phyloP scores from a whole-genome alignment of 2,329 filamentous ascomycete species.

The Penicillium rolfsii region DNA sequence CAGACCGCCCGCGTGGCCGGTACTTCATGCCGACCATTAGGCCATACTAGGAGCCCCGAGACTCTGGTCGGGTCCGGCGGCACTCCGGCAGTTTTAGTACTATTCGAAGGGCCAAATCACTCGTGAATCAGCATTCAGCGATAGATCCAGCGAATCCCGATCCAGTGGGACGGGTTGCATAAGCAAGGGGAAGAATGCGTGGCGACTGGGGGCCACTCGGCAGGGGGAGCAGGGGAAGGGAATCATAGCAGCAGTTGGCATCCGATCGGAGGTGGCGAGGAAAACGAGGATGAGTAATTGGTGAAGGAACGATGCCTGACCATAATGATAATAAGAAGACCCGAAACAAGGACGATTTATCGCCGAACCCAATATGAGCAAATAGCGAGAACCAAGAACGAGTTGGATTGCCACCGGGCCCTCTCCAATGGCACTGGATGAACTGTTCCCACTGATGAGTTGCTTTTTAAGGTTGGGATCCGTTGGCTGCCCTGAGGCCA shows the following conservation, averaged over 20 bases:
- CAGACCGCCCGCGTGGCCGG: not conserved
- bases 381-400: not conserved
- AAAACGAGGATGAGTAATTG: not conserved
- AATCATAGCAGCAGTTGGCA: not conserved
- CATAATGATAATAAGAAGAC: too few species aligned
- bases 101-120: too few species aligned
- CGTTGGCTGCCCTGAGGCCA: slow-evolving; percentile 1
- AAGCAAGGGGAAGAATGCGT: not conserved
- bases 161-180: not conserved
- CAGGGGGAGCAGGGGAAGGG: not conserved
- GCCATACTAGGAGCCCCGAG: not conserved
- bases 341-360: not conserved
- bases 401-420: not conserved
- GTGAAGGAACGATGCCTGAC: too few species aligned
- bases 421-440: not conserved
- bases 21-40: not conserved
- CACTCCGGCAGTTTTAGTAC: not conserved
- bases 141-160: not conserved
- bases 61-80: not conserved
- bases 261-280: not conserved
- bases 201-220: not conserved
- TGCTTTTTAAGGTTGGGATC: not conserved
- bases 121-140: not conserved
- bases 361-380: not conserved
- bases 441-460: too few species aligned